phyloP scores from a whole-genome alignment of 331 rosid genomes.

The Malus hybrid region DNA sequence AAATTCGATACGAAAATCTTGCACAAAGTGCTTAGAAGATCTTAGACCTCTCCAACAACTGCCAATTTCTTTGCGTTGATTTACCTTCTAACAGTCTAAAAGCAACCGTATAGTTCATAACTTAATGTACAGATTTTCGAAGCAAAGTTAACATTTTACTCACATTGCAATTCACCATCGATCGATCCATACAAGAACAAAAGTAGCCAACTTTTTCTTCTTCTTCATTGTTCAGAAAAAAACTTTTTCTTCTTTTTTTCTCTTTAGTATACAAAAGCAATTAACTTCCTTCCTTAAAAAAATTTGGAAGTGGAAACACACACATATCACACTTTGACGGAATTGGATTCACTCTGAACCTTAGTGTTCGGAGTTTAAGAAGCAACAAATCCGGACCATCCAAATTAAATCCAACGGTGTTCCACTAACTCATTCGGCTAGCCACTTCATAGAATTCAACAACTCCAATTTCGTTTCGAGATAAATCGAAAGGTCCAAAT shows the following conservation, averaged over 20 bases:
- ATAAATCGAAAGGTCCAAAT: too few species aligned
- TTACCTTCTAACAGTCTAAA: not conserved
- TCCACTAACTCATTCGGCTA: fast-evolving
- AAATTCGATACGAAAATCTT: too few species aligned
- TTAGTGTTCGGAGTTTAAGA: fast-evolving
- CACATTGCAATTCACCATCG: not conserved
- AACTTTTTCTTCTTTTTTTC: not conserved
- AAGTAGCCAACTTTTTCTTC: not conserved
- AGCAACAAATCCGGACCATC: fast-evolving
- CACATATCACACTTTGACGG: not conserved
- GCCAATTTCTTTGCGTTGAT: not conserved
- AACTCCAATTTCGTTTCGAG: too few species aligned
- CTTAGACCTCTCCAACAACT: too few species aligned
- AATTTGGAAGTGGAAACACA: not conserved
- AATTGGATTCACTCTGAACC: fast-evolving
- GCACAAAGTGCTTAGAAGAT: too few species aligned
- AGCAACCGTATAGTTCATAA: not conserved
- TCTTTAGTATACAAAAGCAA: not conserved
- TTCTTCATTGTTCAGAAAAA: too few species aligned
- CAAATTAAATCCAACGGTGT: too few species aligned
- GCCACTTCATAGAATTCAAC: too few species aligned
- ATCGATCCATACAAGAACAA: not conserved
- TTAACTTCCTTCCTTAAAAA: not conserved
- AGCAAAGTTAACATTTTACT: not conserved
- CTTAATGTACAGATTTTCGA: not conserved